Percentiles rank a stretch among this genome's conserved stretches.
Conservation (phyloP, 176 grass and related monocot species). For the Zea mays region DNA sequence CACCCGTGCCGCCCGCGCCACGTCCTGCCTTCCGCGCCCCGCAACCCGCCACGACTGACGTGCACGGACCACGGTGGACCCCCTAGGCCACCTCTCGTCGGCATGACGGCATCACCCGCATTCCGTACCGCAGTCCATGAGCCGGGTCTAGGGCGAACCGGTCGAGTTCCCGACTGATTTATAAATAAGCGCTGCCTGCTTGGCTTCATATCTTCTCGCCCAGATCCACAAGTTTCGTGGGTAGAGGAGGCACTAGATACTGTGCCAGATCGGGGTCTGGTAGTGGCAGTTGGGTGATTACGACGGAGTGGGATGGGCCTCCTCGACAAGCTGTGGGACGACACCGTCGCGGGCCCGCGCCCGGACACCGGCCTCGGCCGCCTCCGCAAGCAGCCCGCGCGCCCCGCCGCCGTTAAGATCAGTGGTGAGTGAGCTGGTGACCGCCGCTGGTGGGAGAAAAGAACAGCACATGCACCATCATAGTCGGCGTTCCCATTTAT, state of each 20-base stretch:
- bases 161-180: not conserved
- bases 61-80: not conserved
- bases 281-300: slow-evolving; percentile 19
- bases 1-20: slow-evolving; percentile 8
- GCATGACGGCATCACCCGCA: slow-evolving; percentile 1
- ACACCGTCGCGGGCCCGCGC: slow-evolving; percentile 80
- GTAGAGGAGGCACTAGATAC: not conserved
- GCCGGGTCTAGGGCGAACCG: not conserved
- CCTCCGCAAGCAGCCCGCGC: slow-evolving; percentile 66
- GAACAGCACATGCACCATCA: not conserved
- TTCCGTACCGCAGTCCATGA: not conserved
- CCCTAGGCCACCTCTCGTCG: not conserved
- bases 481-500: slow-evolving; percentile 17
- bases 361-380: slow-evolving; percentile 89
- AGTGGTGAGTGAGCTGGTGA: slow-evolving; percentile 28
- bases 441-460: not conserved
- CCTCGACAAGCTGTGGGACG: slow-evolving; percentile 95
- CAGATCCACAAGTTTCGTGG: slow-evolving; percentile 33
- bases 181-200: slow-evolving; percentile 48
- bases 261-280: not conserved
- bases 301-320: slow-evolving; percentile 54
- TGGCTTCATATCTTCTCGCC: not conserved
- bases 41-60: slow-evolving; percentile 12
- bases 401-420: slow-evolving; percentile 63
- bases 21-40: not conserved